These are phyloP conservation scores for Leishmania tropica DNA, from an alignment of 208 protist species.

Conservation along the genomic window DNA sequence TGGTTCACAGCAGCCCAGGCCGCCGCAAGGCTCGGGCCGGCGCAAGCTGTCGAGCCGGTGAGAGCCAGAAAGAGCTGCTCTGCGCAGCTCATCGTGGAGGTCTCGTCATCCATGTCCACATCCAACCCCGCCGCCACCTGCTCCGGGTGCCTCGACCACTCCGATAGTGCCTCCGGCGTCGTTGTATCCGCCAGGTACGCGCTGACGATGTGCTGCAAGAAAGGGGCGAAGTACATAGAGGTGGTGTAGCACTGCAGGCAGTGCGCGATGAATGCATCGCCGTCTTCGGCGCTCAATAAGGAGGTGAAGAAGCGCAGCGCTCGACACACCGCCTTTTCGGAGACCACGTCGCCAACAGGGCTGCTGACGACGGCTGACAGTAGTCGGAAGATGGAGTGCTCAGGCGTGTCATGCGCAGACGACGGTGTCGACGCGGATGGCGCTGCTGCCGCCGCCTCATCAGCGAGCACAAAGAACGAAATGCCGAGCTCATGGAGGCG, in stretches of 20 bases:
- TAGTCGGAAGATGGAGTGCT: conserved; percentile 23
- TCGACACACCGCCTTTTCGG: conserved; percentile 70
- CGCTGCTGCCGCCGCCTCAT: neutral
- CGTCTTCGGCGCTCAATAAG: conserved; percentile 54
- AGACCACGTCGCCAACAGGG: conserved; percentile 41
- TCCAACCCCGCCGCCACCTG: conserved; percentile 51
- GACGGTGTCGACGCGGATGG: neutral
- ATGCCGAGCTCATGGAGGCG: conserved; percentile 41
- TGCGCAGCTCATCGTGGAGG: conserved; percentile 40
- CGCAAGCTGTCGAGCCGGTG: conserved; percentile 60
- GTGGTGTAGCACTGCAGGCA: conserved; percentile 26
- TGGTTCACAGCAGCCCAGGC: conserved; percentile 64
- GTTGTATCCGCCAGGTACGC: conserved; percentile 64
- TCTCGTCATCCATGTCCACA: conserved; percentile 57
- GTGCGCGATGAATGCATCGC: conserved; percentile 40
- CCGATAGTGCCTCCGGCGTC: conserved; percentile 22
- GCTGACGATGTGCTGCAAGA: conserved; percentile 49
- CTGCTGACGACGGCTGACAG: conserved; percentile 35
- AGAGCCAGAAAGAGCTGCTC: conserved; percentile 81
- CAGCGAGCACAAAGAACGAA: conserved; percentile 44
- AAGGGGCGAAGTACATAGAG: conserved; percentile 11
- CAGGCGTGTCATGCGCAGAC: neutral
- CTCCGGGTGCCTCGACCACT: conserved; percentile 64
- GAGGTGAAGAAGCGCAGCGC: conserved; percentile 49
- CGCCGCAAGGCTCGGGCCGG: conserved; percentile 18